Percentiles rank a stretch among this genome's conserved stretches.
Evolutionary conservation across 257 asterid genomes (phyloP).

Genomic region (Schizonepeta tenuifolia): DNA sequence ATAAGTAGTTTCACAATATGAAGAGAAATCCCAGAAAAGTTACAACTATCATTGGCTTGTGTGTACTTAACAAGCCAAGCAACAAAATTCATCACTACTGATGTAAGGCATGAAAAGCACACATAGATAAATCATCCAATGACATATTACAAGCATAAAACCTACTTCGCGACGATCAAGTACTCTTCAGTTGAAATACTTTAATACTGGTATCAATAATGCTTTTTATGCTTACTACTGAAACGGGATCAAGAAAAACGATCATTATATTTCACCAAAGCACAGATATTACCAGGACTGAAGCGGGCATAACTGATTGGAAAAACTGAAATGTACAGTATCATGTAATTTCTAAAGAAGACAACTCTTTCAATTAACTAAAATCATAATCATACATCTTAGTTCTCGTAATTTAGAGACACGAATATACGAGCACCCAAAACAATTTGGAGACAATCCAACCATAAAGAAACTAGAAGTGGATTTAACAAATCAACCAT

Average conservation of each 20-base stretch:
- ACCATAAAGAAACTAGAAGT: too few species aligned
- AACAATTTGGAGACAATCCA: too few species aligned
- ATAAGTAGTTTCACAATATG: not conserved
- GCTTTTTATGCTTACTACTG: not conserved
- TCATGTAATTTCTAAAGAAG: too few species aligned
- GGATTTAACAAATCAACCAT: too few species aligned
- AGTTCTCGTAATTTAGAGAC: too few species aligned
- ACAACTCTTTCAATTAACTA: too few species aligned
- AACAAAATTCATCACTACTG: not conserved
- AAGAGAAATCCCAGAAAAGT: conserved; percentile 5
- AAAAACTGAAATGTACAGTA: too few species aligned
- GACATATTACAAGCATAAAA: not conserved
- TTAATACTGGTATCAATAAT: not conserved
- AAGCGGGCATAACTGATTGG: not conserved
- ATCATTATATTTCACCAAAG: not conserved
- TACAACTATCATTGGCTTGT: not conserved
- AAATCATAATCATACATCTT: too few species aligned
- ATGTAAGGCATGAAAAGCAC: not conserved
- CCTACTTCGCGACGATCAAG: not conserved
- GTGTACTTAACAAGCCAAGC: not conserved
- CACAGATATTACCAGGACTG: not conserved
- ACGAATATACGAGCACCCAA: too few species aligned
- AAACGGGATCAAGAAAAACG: not conserved
- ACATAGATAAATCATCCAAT: not conserved
- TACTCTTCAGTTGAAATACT: not conserved